Evolutionary conservation across 1,284 basidiomycete genomes (phyloP).

Genomic region (Irpex sp.): DNA sequence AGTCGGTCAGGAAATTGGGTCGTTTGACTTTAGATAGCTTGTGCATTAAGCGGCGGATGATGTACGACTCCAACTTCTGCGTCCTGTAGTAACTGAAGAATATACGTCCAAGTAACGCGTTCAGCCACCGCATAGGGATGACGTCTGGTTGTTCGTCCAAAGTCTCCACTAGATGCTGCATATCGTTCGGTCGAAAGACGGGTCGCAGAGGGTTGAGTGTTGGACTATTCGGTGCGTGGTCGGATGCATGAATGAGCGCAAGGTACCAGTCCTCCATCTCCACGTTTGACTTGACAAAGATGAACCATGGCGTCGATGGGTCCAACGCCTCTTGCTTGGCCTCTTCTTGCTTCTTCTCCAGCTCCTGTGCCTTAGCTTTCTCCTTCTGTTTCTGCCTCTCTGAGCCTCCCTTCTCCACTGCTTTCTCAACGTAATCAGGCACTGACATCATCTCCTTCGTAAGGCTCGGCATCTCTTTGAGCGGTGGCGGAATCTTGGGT

Average conservation of each 20-base stretch:
- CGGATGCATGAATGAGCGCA: conserved; percentile 74
- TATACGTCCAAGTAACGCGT: conserved; percentile 87
- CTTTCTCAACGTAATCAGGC: conserved; percentile 34
- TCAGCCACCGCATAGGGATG: conserved; percentile 96
- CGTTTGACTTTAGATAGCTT: conserved; percentile 90
- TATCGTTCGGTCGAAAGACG: conserved; percentile 78
- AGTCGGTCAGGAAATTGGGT: conserved; percentile 82
- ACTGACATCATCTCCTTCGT: conserved; percentile 51
- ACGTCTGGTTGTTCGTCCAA: conserved; percentile 93
- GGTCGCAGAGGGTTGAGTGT: conserved; percentile 52
- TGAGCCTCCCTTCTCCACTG: conserved; percentile 32
- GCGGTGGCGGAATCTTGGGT: conserved; percentile 37
- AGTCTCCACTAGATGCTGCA: conserved; percentile 79
- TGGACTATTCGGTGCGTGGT: conserved; percentile 52
- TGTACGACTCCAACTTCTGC: conserved; percentile 74
- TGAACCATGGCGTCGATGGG: conserved; percentile 74
- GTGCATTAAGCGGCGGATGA: conserved; percentile 88
- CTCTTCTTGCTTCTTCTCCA: conserved; percentile 41
- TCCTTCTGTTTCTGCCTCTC: conserved; percentile 42
- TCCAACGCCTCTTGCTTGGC: conserved; percentile 49
- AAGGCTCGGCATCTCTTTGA: conserved; percentile 43
- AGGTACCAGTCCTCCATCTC: conserved; percentile 98
- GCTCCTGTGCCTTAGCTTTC: conserved; percentile 39
- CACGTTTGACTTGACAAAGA: conserved; percentile 80
- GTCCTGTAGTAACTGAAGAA: conserved; percentile 94